Conservation (phyloP, 371 early-diverging fungal species). For the Nematocida sp. region DNA sequence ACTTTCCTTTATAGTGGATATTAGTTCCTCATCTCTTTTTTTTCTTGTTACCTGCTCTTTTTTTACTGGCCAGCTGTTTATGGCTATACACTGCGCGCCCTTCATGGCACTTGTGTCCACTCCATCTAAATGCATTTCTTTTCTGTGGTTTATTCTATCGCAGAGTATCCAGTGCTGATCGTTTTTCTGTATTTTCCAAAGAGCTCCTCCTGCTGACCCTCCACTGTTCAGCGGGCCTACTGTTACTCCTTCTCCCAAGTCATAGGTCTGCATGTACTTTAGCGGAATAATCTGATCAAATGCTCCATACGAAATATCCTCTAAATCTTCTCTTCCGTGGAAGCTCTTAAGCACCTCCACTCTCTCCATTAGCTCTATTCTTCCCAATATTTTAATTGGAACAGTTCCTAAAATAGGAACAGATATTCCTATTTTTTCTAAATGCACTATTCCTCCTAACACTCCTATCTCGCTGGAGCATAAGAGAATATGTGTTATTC, state of each 20-base stretch:
- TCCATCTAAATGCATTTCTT: constrained; percentile 73
- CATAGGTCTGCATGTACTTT: constrained; percentile 81
- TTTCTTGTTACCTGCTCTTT: constrained; percentile 61
- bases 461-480: constrained; percentile 80
- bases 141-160: constrained; percentile 85
- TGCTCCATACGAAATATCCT: constrained; percentile 74
- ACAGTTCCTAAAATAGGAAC: constrained; percentile 84
- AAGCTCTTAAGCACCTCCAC: constrained; percentile 73
- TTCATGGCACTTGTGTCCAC: constrained; percentile 72
- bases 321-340: constrained; percentile 69
- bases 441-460: constrained; percentile 80
- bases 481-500: constrained; percentile 81
- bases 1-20: constrained; percentile 69
- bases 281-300: constrained; percentile 77
- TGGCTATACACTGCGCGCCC: constrained; percentile 73
- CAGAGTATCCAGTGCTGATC: constrained; percentile 85
- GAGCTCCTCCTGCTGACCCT: constrained; percentile 86
- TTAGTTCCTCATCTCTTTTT: constrained; percentile 54
- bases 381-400: constrained; percentile 85
- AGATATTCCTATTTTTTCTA: constrained; percentile 73
- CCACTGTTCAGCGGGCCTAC: constrained; percentile 87
- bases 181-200: constrained; percentile 88
- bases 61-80: constrained; percentile 75
- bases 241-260: constrained; percentile 76
- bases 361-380: constrained; percentile 71